phyloP scores from a whole-genome alignment of 208 protist species.

The Naegleria fowleri region DNA sequence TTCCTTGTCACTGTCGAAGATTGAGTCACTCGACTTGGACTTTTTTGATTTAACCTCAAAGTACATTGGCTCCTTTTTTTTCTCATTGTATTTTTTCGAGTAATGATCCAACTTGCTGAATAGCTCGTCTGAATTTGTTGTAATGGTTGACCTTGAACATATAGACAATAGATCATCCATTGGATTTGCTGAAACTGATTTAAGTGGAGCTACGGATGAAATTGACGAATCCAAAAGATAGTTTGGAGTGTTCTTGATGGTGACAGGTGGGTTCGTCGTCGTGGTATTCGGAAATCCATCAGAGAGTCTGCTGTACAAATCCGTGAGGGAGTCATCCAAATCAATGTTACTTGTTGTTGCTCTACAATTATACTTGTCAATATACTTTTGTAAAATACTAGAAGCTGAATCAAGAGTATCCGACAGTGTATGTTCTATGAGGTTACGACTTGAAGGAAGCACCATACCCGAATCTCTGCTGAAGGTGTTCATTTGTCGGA shows the following conservation, averaged over 20 bases:
- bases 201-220: neutral
- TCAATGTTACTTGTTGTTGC: neutral
- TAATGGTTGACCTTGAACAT: neutral
- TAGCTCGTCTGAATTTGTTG: neutral
- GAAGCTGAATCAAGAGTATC: neutral
- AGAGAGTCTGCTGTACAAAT: no score
- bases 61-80: neutral
- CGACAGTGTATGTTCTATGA: neutral
- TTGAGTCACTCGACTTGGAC: no score
- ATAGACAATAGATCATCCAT: neutral
- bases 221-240: neutral
- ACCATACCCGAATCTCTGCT: neutral
- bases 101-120: neutral
- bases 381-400: neutral
- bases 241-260: neutral
- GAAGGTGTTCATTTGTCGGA: no score
- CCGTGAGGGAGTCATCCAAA: no score
- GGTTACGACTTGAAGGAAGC: neutral
- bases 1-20: neutral
- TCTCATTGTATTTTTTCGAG: neutral
- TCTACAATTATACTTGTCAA: neutral
- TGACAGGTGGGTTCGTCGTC: no score
- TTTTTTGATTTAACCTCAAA: neutral
- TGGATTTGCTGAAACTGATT: neutral
- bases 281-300: no score